Conservation (phyloP, 495 filamentous ascomycete species). For the Neurospora intermedia region DNA sequence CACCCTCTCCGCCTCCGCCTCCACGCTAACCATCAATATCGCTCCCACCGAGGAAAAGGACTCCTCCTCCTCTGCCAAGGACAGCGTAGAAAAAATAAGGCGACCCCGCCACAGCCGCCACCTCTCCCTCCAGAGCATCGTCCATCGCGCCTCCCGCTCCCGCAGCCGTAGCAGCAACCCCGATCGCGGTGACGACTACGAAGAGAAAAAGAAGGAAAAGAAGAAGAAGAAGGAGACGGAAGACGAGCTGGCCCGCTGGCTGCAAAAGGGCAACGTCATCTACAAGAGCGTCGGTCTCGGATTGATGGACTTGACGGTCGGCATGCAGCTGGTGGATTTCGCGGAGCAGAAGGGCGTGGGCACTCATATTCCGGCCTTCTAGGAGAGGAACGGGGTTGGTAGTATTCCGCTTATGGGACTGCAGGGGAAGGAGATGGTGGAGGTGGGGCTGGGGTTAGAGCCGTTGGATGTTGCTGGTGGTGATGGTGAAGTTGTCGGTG, state of each 20-base stretch:
- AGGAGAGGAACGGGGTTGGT: constrained; percentile 1
- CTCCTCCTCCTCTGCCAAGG: constrained; percentile 1
- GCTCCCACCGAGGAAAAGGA: constrained; percentile 4
- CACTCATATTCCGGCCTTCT: constrained; percentile 63
- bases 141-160: not conserved
- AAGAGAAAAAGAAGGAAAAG: not conserved
- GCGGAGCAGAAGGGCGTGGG: constrained; percentile 65
- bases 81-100: not conserved
- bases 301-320: constrained; percentile 71
- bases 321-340: constrained; percentile 61
- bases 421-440: not conserved
- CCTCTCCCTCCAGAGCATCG: not conserved
- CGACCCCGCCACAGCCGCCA: not conserved
- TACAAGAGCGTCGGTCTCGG: constrained; percentile 77
- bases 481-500: not conserved
- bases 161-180: not conserved
- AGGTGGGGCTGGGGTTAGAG: not conserved
- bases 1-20: constrained; percentile 8
- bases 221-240: constrained; percentile 30
- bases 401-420: not conserved
- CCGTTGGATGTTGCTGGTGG: not conserved
- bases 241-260: constrained; percentile 55
- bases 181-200: not conserved
- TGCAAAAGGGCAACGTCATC: constrained; percentile 72
- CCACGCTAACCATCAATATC: constrained; percentile 4